Percentiles rank a stretch among this genome's conserved stretches.
Evolutionary conservation across 73 alveolate genomes (phyloP).

Genomic region (Tetrahymena borealis): DNA sequence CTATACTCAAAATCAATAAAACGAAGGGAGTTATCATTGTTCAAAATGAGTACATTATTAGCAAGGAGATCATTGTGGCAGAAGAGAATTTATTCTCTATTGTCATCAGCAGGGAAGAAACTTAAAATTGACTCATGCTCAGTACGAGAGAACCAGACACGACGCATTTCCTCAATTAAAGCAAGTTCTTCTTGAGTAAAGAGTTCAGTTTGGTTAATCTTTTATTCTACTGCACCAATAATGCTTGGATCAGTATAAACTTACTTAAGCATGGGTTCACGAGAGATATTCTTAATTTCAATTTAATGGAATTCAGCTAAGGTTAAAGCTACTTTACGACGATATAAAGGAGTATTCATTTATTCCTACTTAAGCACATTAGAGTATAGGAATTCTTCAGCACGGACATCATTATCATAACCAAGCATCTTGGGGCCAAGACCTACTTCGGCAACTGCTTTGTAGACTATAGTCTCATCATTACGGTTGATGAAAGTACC

Average conservation of each 20-base stretch:
- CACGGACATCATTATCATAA: conserved; percentile 11
- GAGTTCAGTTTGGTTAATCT: background rate
- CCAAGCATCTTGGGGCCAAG: conserved; percentile 39
- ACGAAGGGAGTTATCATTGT: conserved; percentile 18
- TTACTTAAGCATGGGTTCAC: background rate
- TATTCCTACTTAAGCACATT: conserved; percentile 18
- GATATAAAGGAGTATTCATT: conserved; percentile 20
- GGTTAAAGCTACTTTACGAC: conserved; percentile 14
- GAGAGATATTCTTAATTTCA: conserved; percentile 9
- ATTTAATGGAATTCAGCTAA: conserved; percentile 21
- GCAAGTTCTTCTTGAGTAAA: background rate
- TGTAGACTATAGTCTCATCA: conserved; percentile 5
- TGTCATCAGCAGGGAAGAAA: background rate
- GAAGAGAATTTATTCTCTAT: conserved; percentile 14
- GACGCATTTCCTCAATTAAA: background rate
- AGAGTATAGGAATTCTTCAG: conserved; percentile 25
- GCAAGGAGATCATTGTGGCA: conserved; percentile 44
- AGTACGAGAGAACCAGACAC: conserved; percentile 21
- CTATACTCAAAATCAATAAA: conserved; percentile 38
- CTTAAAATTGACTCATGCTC: conserved; percentile 7
- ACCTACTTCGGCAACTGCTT: conserved; percentile 18
- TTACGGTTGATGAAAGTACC: conserved; percentile 34
- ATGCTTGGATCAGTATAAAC: background rate
- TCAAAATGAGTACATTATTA: conserved; percentile 16
- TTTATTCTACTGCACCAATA: background rate